Conservation (phyloP, 2,329 filamentous ascomycete species). For the Xylaria arbuscula region DNA sequence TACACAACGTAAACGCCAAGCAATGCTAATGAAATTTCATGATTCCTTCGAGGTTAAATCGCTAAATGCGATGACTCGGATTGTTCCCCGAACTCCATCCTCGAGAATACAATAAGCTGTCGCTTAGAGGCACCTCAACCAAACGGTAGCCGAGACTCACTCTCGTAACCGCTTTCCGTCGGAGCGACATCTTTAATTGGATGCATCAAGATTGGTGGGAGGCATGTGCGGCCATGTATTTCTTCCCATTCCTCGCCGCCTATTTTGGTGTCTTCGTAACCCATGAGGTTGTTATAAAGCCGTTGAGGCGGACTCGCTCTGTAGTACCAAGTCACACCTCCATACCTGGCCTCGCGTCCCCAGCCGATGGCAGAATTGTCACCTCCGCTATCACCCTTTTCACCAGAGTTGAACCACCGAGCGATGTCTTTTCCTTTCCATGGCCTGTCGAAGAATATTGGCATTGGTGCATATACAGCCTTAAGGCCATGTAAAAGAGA, state of each 20-base stretch:
- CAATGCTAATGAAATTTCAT: conserved; percentile 36
- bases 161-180: conserved; percentile 58
- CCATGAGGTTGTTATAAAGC: conserved; percentile 72
- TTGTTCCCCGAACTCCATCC: conserved; percentile 4
- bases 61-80: neutral
- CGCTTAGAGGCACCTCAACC: conserved; percentile 29
- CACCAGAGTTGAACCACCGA: conserved; percentile 70
- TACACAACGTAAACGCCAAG: conserved; percentile 35
- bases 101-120: neutral
- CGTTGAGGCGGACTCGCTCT: conserved; percentile 67
- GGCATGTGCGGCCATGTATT: conserved; percentile 65
- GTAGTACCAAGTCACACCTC: conserved; percentile 72
- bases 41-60: conserved; percentile 11
- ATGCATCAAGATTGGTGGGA: conserved; percentile 69
- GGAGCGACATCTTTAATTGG: conserved; percentile 68
- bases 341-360: conserved; percentile 67
- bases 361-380: conserved; percentile 68
- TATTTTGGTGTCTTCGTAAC: conserved; percentile 65
- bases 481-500: conserved; percentile 83
- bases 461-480: conserved; percentile 80
- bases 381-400: conserved; percentile 64
- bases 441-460: conserved; percentile 81
- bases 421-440: conserved; percentile 68
- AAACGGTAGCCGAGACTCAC: conserved; percentile 56
- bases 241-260: conserved; percentile 68